These are phyloP conservation scores for Acanthamoeba royreba DNA, from an alignment of 208 protist genomes.

Conservation along the genomic window DNA sequence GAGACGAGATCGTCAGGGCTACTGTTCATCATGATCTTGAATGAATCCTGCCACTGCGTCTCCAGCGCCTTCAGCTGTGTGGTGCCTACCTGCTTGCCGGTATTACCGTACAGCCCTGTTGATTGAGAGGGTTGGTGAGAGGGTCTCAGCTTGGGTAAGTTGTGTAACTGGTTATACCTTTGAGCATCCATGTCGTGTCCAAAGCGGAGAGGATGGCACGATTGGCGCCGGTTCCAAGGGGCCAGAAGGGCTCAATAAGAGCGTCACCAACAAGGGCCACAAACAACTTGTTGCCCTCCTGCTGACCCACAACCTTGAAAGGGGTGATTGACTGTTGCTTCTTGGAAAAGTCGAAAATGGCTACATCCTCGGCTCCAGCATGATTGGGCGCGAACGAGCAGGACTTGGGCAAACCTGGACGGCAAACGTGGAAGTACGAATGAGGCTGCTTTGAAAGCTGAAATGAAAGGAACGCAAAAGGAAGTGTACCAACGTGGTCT, in stretches of 20 bases:
- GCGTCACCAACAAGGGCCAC: conserved; percentile 29
- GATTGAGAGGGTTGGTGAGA: too few relatives aligned
- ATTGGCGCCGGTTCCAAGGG: conserved; percentile 46
- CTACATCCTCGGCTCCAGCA: conserved; percentile 37
- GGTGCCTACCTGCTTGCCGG: background rate
- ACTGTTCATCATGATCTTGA: conserved; percentile 45
- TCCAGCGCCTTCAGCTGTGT: conserved; percentile 13
- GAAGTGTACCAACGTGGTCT: too few relatives aligned
- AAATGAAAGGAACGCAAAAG: too few relatives aligned
- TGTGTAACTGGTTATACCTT: too few relatives aligned
- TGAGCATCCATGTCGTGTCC: conserved; percentile 50
- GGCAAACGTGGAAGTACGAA: background rate
- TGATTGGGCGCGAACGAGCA: background rate
- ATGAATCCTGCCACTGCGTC: background rate
- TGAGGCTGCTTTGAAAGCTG: too few relatives aligned
- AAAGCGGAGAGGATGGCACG: conserved; percentile 5
- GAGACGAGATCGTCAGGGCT: background rate
- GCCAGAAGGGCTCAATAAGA: conserved; percentile 50
- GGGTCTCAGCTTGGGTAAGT: too few relatives aligned
- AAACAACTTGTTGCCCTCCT: background rate
- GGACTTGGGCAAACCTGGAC: too few relatives aligned
- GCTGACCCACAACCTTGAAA: background rate
- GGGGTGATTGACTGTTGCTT: background rate
- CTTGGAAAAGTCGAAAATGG: conserved; percentile 54
- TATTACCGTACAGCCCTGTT: background rate